Evolutionary conservation across 345 rosid genomes (phyloP), one percentile per base, ranked within the genome.

Genomic region (Aquilaria malaccensis): DNA sequence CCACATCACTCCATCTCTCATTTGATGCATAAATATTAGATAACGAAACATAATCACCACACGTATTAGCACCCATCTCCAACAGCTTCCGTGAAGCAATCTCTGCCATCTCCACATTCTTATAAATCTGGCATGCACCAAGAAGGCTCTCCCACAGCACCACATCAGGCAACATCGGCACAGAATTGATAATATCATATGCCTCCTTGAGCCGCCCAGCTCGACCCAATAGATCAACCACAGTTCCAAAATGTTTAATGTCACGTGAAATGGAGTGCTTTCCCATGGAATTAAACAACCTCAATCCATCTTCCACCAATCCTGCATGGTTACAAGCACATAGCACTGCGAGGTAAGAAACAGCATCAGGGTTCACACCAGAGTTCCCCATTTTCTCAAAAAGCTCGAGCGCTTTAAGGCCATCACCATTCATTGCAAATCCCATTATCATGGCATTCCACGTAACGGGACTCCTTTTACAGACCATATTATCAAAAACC

Each of bases 391-490:
- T 77, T 54, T 74, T 71, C 70, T 76, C 58, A 46, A 92, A 89
- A 47, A 87, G 78, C 72, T 82, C 79, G 32, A 89, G 61, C 22
- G 95, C 90, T 72, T 65, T 80, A 12, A 47, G 12, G 7, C 86
- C 95, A 70, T 87, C 78, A 50, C 98, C 98, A 33, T 86, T 87
- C 77, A 82, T 79, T 1, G 98, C 95, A 67, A 82, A 87, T 29
- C 83, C 95, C 91, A 79, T 89, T 33, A 92, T 79, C 91, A 89
- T 92, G 7, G 95, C 85, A 73, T 92, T 92, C 98, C 97, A 92
- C 3, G 96, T 78, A 58, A 92, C 80, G 64, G 82, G 62, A 72
- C 72, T 76, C 73, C 76, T 83, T 64, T 50, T 51, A 55, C 83
- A 65, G 41, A 45, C 72, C 76, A 89, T 73, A 13, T 70, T 65